These are phyloP conservation scores for Botrytis medusae DNA, from an alignment of 2,329 filamentous ascomycete species.

Conservation along the genomic window DNA sequence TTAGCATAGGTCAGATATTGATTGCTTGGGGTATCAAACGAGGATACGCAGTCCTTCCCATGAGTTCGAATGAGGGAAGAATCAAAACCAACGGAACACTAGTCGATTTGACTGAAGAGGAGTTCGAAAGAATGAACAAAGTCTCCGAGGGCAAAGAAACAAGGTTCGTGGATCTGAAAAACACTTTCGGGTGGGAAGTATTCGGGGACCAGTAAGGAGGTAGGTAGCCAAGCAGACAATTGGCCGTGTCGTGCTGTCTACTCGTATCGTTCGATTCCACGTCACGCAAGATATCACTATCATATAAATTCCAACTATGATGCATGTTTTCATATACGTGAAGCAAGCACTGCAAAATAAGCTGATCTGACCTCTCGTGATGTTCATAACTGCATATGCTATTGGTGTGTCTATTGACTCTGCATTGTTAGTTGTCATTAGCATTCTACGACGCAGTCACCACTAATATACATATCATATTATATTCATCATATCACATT, in stretches of 20 bases:
- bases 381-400: background rate
- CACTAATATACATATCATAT: background rate
- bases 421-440: background rate
- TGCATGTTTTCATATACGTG: background rate
- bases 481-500: background rate
- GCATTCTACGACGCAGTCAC: background rate
- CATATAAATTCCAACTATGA: background rate
- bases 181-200: slow-evolving; percentile 70
- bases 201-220: slow-evolving; percentile 14
- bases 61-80: slow-evolving; percentile 65
- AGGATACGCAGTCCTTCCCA: slow-evolving; percentile 68
- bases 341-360: slow-evolving; percentile 6
- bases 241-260: background rate
- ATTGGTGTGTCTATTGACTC: background rate
- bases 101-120: slow-evolving; percentile 60
- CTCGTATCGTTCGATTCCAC: background rate
- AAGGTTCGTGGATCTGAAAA: slow-evolving; percentile 77
- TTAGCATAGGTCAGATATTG: slow-evolving; percentile 60
- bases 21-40: slow-evolving; percentile 70
- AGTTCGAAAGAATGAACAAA: slow-evolving; percentile 53
- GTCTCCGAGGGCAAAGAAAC: slow-evolving; percentile 65
- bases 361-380: slow-evolving; percentile 4
- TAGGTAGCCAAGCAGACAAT: background rate
- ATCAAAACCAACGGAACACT: slow-evolving; percentile 69
- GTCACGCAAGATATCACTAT: background rate